Evolutionary conservation across 202 grass and related monocot species (phyloP).

Genomic region (Schoenoplectus triqueter): DNA sequence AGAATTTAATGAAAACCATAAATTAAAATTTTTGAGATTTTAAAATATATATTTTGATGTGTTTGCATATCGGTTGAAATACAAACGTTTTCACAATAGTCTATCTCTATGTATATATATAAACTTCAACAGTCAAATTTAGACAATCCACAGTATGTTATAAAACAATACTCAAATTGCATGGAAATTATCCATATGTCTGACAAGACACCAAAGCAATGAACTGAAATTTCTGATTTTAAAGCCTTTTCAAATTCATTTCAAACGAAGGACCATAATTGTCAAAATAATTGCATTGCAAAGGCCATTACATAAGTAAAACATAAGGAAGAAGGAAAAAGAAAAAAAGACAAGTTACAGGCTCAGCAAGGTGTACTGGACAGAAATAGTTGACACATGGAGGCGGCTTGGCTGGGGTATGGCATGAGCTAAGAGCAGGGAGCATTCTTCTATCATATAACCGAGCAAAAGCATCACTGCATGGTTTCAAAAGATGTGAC

Average conservation of each 20-base stretch:
- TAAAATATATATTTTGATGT: no score
- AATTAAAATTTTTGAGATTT: no score
- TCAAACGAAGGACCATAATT: not conserved
- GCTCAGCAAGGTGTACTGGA: conserved; percentile 83
- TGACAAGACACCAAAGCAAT: conserved; percentile 1
- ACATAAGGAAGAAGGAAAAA: conserved; percentile 25
- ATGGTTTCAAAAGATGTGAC: conserved; percentile 37
- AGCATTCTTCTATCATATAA: conserved; percentile 98
- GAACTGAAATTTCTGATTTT: not conserved
- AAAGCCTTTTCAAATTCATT: not conserved
- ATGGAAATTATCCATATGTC: not conserved
- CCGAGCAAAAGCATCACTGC: conserved; percentile 84
- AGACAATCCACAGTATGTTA: not conserved
- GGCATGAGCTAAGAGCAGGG: conserved; percentile 75
- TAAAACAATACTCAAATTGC: not conserved
- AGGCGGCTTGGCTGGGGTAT: conserved; percentile 59
- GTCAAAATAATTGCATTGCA: conserved; percentile 15
- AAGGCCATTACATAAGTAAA: not conserved
- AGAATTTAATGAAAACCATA: no score
- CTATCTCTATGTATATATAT: no score
- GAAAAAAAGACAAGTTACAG: conserved; percentile 52
- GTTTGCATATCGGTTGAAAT: no score
- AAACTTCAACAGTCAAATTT: not conserved
- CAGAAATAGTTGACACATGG: conserved; percentile 91
- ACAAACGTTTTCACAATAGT: no score